Evolutionary conservation across 352 stramenopile genomes (phyloP), one percentile per base, ranked within the genome.

Genomic region (Globisporangium recalcitrans): DNA sequence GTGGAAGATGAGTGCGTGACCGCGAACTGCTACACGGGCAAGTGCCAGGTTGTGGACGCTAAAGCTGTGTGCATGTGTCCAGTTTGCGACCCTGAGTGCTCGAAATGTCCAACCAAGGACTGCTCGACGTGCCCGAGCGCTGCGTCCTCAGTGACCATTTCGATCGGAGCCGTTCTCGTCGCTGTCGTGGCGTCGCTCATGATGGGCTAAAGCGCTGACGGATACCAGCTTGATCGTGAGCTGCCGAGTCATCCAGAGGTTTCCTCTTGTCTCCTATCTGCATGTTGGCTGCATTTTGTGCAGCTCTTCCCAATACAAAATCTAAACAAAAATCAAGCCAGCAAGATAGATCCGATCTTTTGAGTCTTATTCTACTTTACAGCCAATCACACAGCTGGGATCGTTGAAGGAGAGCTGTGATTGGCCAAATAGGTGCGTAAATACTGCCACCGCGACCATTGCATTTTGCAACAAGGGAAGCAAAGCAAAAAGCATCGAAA

Each of bases 1-100:
- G 75, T 69, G 0, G 73, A 82, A 26, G 73, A 82, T 26, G 34
- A 36, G 16, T 82, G 73, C 54, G 72, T 69, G 42, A 73, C 47
- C 52, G 62, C 55, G 29, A 52, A 59, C 26, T 82, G 73, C 24
- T 65, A 69, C 27, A 52, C 46, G 4, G 73, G 73, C 3, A 62
- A 10, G 10, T 81, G 73, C 49, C 61, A 67, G 21, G 16, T 68
- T 19, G 75, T 72, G 52, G 62, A 61, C 36, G 70, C 57, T 1
- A 21, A n/a, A 6, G 70, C 58, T 0, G 62, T 65, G 14, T 80
- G 73, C 65, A 68, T 68, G 61, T 82, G 73, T 27, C 62, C 62
- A 19, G 63, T 73, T 49, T 80, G 73, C 57, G 36, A 52, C 21
- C 68, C 70, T 14, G 63, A 72, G 4, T 80, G 73, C 48, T n/a